Conservation (phyloP, 768 basidiomycete genomes). For the Agaricus blazei region DNA sequence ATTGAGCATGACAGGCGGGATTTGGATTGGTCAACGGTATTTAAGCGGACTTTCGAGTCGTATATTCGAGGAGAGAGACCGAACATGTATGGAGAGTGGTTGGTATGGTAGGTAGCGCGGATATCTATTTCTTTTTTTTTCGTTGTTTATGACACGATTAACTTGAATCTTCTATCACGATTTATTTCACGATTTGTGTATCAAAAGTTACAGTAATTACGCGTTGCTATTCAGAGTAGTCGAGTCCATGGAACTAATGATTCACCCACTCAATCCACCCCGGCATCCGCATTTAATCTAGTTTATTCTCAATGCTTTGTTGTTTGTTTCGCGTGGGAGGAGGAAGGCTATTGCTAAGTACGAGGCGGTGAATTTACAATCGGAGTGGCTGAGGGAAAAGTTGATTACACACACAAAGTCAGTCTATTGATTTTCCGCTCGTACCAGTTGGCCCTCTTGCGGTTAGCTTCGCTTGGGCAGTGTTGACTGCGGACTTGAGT, state of each 20-base stretch:
- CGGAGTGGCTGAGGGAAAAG: background rate
- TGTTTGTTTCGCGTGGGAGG: background rate
- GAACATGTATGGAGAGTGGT: conserved; percentile 92
- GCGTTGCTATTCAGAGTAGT: conserved; percentile 6
- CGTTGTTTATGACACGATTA: background rate
- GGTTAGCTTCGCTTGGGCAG: conserved; percentile 49
- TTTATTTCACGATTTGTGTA: conserved; percentile 3
- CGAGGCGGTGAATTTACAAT: conserved; percentile 3
- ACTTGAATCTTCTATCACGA: background rate
- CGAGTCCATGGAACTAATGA: conserved; percentile 4
- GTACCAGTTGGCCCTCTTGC: conserved; percentile 5
- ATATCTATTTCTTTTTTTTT: background rate
- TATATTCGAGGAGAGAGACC: conserved; percentile 89
- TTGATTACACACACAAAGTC: background rate
- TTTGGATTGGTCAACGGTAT: conserved; percentile 86
- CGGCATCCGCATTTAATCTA: background rate
- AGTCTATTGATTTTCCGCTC: conserved; percentile 8
- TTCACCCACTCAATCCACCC: background rate
- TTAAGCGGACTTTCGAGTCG: conserved; percentile 93
- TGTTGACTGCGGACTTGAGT: conserved; percentile 65
- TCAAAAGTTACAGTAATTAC: conserved; percentile 6
- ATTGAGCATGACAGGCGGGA: conserved; percentile 71
- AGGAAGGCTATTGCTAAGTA: background rate
- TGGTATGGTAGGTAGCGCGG: conserved; percentile 38
- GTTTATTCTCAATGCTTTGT: background rate